Evolutionary conservation across 2,329 filamentous ascomycete species (phyloP).

Genomic region (Epichloe hybrida): DNA sequence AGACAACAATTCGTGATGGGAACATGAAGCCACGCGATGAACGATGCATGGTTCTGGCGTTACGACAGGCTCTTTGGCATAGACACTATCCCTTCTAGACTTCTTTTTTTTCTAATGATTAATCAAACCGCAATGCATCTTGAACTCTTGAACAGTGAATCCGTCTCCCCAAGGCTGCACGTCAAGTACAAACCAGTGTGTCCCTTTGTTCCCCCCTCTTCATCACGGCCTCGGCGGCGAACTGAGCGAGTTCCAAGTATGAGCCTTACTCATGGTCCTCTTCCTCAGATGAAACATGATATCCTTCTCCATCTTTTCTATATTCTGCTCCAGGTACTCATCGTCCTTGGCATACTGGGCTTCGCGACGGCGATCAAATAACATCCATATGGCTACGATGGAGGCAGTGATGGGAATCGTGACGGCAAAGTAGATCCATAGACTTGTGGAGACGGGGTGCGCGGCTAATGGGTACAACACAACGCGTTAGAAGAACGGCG

Average conservation of each 20-base stretch:
- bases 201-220: no score
- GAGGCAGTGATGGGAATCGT: slow-evolving; percentile 42
- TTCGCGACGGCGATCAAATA: slow-evolving; percentile 38
- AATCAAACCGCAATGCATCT: not conserved
- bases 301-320: slow-evolving; percentile 41
- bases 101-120: not conserved
- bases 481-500: not conserved
- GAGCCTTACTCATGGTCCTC: slow-evolving; percentile 41
- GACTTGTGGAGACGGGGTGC: slow-evolving; percentile 31
- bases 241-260: slow-evolving; percentile 36
- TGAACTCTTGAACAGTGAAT: not conserved
- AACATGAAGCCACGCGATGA: not conserved
- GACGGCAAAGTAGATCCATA: slow-evolving; percentile 53
- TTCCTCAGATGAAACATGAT: slow-evolving; percentile 43
- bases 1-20: no score
- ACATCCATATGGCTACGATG: slow-evolving; percentile 42
- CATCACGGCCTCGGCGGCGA: slow-evolving; percentile 13
- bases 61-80: not conserved
- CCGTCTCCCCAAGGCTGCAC: no score
- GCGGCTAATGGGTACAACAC: slow-evolving; percentile 11
- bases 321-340: slow-evolving; percentile 37
- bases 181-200: no score
- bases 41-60: slow-evolving; percentile 1
- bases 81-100: not conserved
- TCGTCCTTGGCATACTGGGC: slow-evolving; percentile 35